Base-by-base conservation (phyloP, 495 filamentous ascomycete genomes). In the Lichenothelia convexa region DNA sequence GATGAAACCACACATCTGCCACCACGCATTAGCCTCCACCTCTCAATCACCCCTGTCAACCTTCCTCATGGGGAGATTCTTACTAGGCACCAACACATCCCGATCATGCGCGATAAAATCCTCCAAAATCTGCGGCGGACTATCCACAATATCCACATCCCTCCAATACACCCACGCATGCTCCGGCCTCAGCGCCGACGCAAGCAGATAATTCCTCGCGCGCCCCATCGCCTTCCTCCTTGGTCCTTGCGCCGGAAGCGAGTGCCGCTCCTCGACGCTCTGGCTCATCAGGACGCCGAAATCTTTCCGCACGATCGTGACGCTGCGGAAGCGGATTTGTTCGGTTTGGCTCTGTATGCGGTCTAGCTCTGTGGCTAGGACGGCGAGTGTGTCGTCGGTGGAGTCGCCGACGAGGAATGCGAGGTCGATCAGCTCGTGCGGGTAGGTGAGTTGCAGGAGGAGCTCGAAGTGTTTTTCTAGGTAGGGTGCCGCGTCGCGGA, bases 91-190 rank as follows among this genome's bases (percentile, higher is more conserved):
- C 31, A 97, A 59, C 44, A 97, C 72, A 56, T 97, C 89, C 51
- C 70, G 71, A 54, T 95, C 78, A 48, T 95, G 89, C 29, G 84
- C 80, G 38, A 89, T 80, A 49, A 95, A 91, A 50, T 97, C 87
- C 63, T 97, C 83, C 16, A 97, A 60, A 38, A 97, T 93, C 42
- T 68, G 75, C 24, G 64, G 63, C 4, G 91, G 84, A 53, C 80
- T 91, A 45, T 97, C 89, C 18, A 75, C 68, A 47, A 97, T 94
- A 59, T 97, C 89, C 20, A 93, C 84, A 53, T 97, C 89, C 38
- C 91, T 73, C 89, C 89, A 97, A 56, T 94, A 95, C 18, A 97
- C 91, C 89, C 89, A 97, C 5, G 81, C 86, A 54, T 97, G 89
- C 38, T 94, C 81, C 2, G 84, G 67, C 62, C 87, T 91, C 44